phyloP scores from a whole-genome alignment of 164 flowering plant species.

The Nelumbo lutea region DNA sequence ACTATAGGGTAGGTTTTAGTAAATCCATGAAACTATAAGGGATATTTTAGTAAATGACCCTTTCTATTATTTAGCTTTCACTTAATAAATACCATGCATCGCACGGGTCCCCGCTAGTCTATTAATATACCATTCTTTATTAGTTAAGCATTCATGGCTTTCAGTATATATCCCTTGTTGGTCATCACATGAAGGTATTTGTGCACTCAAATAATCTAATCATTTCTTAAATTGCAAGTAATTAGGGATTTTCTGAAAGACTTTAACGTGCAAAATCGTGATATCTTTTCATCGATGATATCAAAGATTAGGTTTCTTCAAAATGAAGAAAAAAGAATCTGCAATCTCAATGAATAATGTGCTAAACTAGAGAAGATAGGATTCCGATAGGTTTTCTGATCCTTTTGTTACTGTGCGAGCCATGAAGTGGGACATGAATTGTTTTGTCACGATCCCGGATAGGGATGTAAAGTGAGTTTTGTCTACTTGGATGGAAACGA shows the following conservation, averaged over 20 bases:
- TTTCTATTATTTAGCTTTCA: too few species aligned
- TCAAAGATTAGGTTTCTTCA: constrained; percentile 6
- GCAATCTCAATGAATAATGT: constrained; percentile 24
- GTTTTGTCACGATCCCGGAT: too few species aligned
- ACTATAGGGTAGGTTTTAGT: too few species aligned
- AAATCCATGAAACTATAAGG: too few species aligned
- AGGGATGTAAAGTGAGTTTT: too few species aligned
- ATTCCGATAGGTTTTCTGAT: constrained; percentile 33
- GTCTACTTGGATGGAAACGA: too few species aligned
- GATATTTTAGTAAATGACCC: too few species aligned
- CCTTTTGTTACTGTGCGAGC: constrained; percentile 20
- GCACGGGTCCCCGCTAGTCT: background rate
- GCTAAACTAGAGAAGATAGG: constrained; percentile 29
- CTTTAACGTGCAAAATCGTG: background rate
- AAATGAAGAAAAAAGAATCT: constrained; percentile 24
- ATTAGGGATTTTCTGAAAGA: background rate
- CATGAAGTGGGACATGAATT: constrained; percentile 11
- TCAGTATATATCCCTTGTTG: background rate
- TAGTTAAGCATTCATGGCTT: background rate
- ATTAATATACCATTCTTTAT: background rate
- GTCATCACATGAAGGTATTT: too few species aligned
- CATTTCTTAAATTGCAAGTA: too few species aligned
- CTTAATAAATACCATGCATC: too few species aligned
- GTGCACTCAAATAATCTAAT: too few species aligned
- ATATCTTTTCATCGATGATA: background rate